phyloP scores from a whole-genome alignment of 306 rosid genomes.

The Inga laurina region DNA sequence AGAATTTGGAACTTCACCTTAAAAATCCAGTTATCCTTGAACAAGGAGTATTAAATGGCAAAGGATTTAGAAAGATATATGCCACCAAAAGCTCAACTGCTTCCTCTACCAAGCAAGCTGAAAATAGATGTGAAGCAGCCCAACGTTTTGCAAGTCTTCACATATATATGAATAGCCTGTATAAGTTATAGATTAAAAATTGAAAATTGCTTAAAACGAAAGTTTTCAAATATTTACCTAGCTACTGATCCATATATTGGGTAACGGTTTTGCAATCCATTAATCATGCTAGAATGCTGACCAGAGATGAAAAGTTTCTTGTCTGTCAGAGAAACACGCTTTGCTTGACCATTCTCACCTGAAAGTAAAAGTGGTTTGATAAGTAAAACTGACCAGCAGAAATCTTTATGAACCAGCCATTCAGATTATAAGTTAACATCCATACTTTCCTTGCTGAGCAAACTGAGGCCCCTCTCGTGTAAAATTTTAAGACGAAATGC shows the following conservation, averaged over 20 bases:
- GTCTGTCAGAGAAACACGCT: slow-evolving; percentile 61
- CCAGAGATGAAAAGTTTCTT: slow-evolving; percentile 65
- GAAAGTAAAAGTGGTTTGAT: slow-evolving; percentile 37
- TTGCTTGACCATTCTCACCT: slow-evolving; percentile 61
- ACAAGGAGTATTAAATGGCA: slow-evolving; percentile 77
- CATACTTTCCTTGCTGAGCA: slow-evolving; percentile 71
- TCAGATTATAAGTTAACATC: slow-evolving; percentile 28
- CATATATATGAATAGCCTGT: slow-evolving; percentile 25
- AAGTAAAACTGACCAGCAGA: slow-evolving; percentile 29
- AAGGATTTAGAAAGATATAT: slow-evolving; percentile 72
- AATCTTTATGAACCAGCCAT: slow-evolving; percentile 28
- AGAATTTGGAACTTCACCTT: slow-evolving; percentile 54
- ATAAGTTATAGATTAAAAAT: slow-evolving; percentile 31
- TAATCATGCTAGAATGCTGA: slow-evolving; percentile 93
- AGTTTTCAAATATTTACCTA: slow-evolving; percentile 56
- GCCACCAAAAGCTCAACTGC: slow-evolving; percentile 91
- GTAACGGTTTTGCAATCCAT: slow-evolving; percentile 77
- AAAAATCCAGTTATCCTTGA: slow-evolving; percentile 88
- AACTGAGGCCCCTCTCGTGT: slow-evolving; percentile 92
- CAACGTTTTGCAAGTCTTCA: slow-evolving; percentile 94
- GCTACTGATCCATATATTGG: slow-evolving; percentile 80
- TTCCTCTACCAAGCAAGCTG: slow-evolving; percentile 90
- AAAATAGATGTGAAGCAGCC: slow-evolving; percentile 91
- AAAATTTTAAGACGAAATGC: slow-evolving; percentile 88
- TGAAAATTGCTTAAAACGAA: slow-evolving; percentile 17